Evolutionary conservation across 805 yeast species (phyloP).

Genomic region (Hanseniaspora lindneri): DNA sequence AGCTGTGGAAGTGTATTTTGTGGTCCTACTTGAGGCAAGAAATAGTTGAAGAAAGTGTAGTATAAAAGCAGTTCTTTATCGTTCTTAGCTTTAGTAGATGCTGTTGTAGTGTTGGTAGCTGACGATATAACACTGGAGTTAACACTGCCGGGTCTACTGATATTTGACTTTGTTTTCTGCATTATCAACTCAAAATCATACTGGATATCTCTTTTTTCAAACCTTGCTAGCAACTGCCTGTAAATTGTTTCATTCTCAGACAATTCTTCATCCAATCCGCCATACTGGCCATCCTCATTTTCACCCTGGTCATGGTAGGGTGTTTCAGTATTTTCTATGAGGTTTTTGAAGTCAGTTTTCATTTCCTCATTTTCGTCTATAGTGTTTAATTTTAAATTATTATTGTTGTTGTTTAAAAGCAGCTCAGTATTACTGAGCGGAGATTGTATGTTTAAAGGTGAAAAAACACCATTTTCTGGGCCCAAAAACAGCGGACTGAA

Average conservation of each 20-base stretch:
- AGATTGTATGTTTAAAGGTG: constrained; percentile 1
- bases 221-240: constrained; percentile 4
- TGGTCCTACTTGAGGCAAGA: constrained; percentile 21
- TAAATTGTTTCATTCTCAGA: constrained; percentile 8
- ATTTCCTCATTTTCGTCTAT: neutral
- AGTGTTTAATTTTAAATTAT: neutral
- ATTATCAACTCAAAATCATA: constrained; percentile 15
- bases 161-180: constrained; percentile 14
- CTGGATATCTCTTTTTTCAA: constrained; percentile 16
- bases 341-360: neutral
- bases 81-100: constrained; percentile 12
- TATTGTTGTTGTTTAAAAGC: constrained; percentile 6
- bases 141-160: constrained; percentile 16
- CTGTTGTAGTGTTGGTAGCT: neutral
- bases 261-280: constrained; percentile 13
- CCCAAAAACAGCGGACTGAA: neutral
- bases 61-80: constrained; percentile 19
- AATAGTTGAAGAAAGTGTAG: constrained; percentile 20
- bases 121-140: constrained; percentile 11
- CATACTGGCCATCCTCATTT: neutral
- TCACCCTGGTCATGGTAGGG: neutral
- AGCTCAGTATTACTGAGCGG: neutral
- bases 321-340: neutral
- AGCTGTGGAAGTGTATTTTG: constrained; percentile 20
- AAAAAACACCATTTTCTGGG: neutral